These are phyloP conservation scores for Fusarium nanum DNA, from an alignment of 2,329 filamentous ascomycete genomes.

Conservation along the genomic window DNA sequence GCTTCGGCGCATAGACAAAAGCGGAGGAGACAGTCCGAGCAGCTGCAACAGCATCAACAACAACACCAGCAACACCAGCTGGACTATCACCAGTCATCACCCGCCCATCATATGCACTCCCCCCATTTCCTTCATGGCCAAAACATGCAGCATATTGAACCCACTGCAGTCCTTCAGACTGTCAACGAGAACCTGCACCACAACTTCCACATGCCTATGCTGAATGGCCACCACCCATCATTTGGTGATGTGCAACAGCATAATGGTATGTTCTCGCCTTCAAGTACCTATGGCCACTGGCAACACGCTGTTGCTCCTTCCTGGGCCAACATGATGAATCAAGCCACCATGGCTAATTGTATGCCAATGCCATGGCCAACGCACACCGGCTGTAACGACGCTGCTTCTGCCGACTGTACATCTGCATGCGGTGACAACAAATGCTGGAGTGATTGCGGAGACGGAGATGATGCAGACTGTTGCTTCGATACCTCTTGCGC, in stretches of 20 bases:
- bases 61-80: constrained; percentile 15
- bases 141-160: constrained; percentile 35
- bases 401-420: constrained; percentile 50
- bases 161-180: constrained; percentile 40
- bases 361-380: constrained; percentile 36
- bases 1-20: constrained; percentile 32
- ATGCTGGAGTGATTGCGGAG: constrained; percentile 52
- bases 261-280: constrained; percentile 19
- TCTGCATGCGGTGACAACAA: constrained; percentile 49
- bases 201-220: constrained; percentile 26
- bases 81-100: constrained; percentile 28
- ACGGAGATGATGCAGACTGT: constrained; percentile 48
- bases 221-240: constrained; percentile 18
- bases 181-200: constrained; percentile 38
- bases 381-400: constrained; percentile 46
- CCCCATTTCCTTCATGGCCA: constrained; percentile 30
- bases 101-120: constrained; percentile 30
- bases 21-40: constrained; percentile 33
- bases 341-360: constrained; percentile 19
- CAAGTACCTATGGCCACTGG: constrained; percentile 19
- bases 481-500: constrained; percentile 53
- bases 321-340: constrained; percentile 36
- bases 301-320: constrained; percentile 24
- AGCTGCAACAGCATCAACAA: constrained; percentile 13
- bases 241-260: constrained; percentile 37